Percentiles rank a stretch among this genome's conserved stretches.
phyloP scores from a whole-genome alignment of 2,329 filamentous ascomycete species.

The Mycogone perniciosa region DNA sequence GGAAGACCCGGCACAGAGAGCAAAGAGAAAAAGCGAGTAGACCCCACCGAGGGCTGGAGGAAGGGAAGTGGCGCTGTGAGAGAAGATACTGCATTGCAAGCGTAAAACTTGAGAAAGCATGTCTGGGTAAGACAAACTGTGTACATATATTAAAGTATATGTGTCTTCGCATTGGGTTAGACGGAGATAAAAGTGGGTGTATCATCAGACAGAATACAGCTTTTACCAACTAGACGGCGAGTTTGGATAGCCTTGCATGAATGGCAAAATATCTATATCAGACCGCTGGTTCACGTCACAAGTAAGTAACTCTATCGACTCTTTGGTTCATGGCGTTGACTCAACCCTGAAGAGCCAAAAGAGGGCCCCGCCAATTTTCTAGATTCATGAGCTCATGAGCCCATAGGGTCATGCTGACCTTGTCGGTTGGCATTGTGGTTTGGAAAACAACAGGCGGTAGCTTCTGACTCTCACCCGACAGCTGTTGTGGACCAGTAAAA shows the following conservation, averaged over 20 bases:
- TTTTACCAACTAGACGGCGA: neutral
- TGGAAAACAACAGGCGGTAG: neutral
- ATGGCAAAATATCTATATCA: neutral
- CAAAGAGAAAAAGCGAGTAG: conserved; percentile 41
- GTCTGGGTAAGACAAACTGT: neutral
- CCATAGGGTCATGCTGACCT: neutral
- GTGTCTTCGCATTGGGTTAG: neutral
- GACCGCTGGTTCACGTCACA: neutral
- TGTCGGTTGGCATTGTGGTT: neutral
- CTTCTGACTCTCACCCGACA: neutral
- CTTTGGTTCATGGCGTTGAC: neutral
- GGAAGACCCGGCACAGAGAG: conserved; percentile 54
- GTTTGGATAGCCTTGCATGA: neutral
- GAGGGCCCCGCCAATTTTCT: too few relatives aligned
- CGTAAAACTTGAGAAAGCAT: conserved; percentile 23
- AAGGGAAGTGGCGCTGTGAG: conserved; percentile 51
- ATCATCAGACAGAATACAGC: too few relatives aligned
- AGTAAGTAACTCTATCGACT: neutral
- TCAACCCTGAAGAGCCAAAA: too few relatives aligned
- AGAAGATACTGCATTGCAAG: conserved; percentile 55
- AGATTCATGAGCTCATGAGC: too few relatives aligned
- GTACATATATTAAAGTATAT: neutral
- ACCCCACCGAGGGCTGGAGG: conserved; percentile 49
- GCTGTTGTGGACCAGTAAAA: conserved; percentile 8
- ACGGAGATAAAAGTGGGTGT: too few relatives aligned